Base-by-base conservation (phyloP, 2,329 filamentous ascomycete species). In the Alternaria sp. region DNA sequence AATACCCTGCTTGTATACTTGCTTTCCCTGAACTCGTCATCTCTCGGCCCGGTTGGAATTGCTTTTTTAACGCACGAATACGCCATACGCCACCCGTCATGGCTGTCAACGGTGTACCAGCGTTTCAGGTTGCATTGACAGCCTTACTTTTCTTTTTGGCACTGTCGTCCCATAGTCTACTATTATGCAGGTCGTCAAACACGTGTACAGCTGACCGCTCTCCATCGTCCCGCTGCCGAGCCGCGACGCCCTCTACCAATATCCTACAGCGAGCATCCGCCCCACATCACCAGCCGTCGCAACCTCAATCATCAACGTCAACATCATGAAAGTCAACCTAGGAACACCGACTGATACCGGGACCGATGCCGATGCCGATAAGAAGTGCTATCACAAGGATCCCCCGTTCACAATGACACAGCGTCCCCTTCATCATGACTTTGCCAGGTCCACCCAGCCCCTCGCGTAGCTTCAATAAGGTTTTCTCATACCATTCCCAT, bases 371-470 rank as follows among this genome's bases (percentile, higher is more conserved):
- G 28, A 39, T 52, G 41, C 20, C 49, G 28, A 42, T 42, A 48
- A 7, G 20, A 32, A 34, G 12, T 8, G 9, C n/a, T 16, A 8
- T n/a, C 18, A 24, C 46, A 30, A 24, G 38, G 51, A 43, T 43
- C 38, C 51, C 51, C 51, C 22, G 39, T 53, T 38, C 28, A 34
- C 38, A 22, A 41, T 43, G 51, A 53, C 38, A 43, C 51, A 53
- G 18, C 38, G 18, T 22, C 18, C 26, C 22, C 30, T 30, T 24
- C 12, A n/a, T 49, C 20, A 36, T 20, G 16, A 26, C 32, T 36
- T 16, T 20, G 20, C 20, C 9, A 36, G 32, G 46, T 20, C 30
- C 46, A 16, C 14, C 32, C 32, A 36, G 11, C 22, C 18, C 30
- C n/a, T 36, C 30, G 46, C 32, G 46, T 44, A 28, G 14, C 42